Evolutionary conservation across 495 filamentous ascomycete genomes (phyloP).

Genomic region (Thozetella sp.): DNA sequence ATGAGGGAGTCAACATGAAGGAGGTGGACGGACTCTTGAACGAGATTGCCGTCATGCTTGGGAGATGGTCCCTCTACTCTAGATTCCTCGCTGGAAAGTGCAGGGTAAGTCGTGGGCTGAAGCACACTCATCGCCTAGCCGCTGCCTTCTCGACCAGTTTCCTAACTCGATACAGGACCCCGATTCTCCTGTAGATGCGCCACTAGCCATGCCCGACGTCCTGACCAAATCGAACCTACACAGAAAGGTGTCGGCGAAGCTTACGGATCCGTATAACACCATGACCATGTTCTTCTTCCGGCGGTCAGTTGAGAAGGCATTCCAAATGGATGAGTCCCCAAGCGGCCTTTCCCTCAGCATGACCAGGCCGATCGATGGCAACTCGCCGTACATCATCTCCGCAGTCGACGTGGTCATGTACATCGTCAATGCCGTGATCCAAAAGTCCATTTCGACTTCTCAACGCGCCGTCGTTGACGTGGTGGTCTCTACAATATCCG

Average conservation of each 20-base stretch:
- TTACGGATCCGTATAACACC: slow-evolving; percentile 77
- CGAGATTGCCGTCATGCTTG: slow-evolving; percentile 89
- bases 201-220: slow-evolving; percentile 65
- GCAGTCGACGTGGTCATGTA: slow-evolving; percentile 99
- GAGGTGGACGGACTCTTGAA: slow-evolving; percentile 85
- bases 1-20: slow-evolving; percentile 94
- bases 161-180: slow-evolving; percentile 36
- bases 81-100: slow-evolving; percentile 87
- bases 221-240: slow-evolving; percentile 73
- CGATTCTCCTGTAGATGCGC: slow-evolving; percentile 38
- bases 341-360: slow-evolving; percentile 74
- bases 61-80: slow-evolving; percentile 89
- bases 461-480: slow-evolving; percentile 73
- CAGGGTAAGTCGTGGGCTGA: slow-evolving; percentile 53
- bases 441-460: slow-evolving; percentile 82
- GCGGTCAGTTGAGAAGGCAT: slow-evolving; percentile 93
- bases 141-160: slow-evolving; percentile 16
- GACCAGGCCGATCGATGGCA: slow-evolving; percentile 64
- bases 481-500: slow-evolving; percentile 77
- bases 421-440: slow-evolving; percentile 89
- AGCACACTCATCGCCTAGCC: slow-evolving; percentile 6
- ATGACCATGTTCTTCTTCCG: slow-evolving; percentile 97
- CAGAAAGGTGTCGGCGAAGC: slow-evolving; percentile 72
- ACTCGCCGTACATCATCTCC: slow-evolving; percentile 89
- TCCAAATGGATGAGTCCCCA: slow-evolving; percentile 96